phyloP scores from a whole-genome alignment of 306 rosid species.

The Cucumis cinereus region DNA sequence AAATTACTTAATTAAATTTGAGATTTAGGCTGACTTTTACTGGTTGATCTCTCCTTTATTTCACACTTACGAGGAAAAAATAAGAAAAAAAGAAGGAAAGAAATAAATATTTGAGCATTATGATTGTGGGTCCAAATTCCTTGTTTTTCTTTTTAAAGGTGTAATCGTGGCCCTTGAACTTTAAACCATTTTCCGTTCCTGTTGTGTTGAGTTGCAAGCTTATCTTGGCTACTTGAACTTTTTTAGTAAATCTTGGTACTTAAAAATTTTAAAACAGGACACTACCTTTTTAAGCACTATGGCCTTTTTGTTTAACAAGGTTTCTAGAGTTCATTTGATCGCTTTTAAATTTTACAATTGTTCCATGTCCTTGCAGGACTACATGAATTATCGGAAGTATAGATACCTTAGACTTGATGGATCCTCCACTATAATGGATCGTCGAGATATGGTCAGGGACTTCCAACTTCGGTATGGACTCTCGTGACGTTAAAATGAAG shows the following conservation, averaged over 20 bases:
- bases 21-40: neutral
- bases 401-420: slow-evolving; percentile 93
- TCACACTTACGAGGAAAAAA: neutral
- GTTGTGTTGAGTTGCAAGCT: neutral
- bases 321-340: neutral
- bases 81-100: neutral
- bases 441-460: slow-evolving; percentile 96
- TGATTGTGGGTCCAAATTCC: neutral
- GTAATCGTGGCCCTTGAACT: neutral
- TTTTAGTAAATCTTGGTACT: too few species aligned
- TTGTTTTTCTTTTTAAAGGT: neutral
- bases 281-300: neutral
- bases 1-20: neutral
- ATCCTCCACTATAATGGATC: slow-evolving; percentile 88
- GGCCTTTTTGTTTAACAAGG: neutral
- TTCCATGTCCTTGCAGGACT: slow-evolving; percentile 47
- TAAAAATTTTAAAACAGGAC: neutral
- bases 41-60: neutral
- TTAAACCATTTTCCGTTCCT: neutral
- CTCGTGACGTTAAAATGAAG: neutral
- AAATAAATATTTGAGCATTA: neutral
- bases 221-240: neutral
- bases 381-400: slow-evolving; percentile 94
- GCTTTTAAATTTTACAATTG: neutral
- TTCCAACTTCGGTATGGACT: slow-evolving; percentile 73